Evolutionary conservation across 176 grass and related monocot species (phyloP), one percentile per base, ranked within the genome.

Genomic region (Thalia dealbata): DNA sequence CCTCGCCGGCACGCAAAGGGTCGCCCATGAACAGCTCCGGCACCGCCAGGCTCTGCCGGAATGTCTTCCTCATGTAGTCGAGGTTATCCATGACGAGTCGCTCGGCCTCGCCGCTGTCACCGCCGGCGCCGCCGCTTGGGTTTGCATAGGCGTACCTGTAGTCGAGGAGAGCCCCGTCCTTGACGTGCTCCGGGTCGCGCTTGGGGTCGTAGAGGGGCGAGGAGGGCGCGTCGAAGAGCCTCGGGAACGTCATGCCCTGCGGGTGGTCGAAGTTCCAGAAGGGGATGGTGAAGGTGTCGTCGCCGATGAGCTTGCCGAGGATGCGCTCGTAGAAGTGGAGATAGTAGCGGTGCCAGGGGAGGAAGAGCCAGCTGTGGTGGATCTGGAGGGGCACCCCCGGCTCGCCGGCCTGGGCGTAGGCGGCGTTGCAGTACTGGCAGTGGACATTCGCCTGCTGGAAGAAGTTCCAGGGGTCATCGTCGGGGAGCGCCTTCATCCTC

Each of bases 291-390:
- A 73, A 73, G 70, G 70, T 55, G 16, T 73, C 50, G 16, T 73
- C 50, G 70, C 27, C 70, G 70, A 73, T 73, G 50, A 73, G 70
- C 27, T 73, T 73, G 14, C 70, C 70, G 9, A 73, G 70, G 70
- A 73, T 73, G 25, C 70, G 48, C 70, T 73, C 70, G 25, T 73
- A 54, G 50, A 73, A 73, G 70, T 73, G 50, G 70, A 73, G 70
- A 50, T 73, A 73, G 70, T 54, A 73, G 70, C 70, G 70, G 25
- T 73, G 50, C 70, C 70, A 73, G 7, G 70, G 70, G 26, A 73
- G 50, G 50, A 73, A 73, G 45, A 73, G 7, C 70, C 70, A 73
- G 27, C 50, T 54, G 50, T 10, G 21, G 28, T 73, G 70, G n/a
- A 73, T 50, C 50, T 73, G 70, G 70, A 73, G 1, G 27, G 48